Base-by-base conservation (phyloP, 352 stramenopile genomes). In the Phytophthora agathidicida region DNA sequence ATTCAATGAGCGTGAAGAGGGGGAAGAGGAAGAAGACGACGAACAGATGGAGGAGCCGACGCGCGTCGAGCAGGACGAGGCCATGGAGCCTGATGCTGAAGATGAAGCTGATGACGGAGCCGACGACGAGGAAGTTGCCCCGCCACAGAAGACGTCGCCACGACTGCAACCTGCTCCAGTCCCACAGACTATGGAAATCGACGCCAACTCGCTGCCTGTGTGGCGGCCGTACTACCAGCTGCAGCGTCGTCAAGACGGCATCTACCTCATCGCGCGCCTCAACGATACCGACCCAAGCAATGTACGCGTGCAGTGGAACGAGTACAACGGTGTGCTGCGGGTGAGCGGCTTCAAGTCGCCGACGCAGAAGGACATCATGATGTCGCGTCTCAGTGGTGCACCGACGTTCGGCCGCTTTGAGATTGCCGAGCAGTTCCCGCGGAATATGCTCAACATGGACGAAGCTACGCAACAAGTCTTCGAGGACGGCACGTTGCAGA, bases 381-480 rank as follows among this genome's bases (percentile, higher is more conserved):
- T 89, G 51, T 80, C 81, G 3, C 65, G 65, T 7, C 76, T 87
- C 23, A 88, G 67, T 20, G 78, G 76, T 13, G 39, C 67, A 4
- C 76, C 81, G 17, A 86, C 76, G 2, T 89, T 86, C 32, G 78
- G 81, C 23, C 81, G 78, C 52, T 91, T 91, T 20, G 75, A 88
- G 38, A 88, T 91, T 48, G 47, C 42, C 11, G 69, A 89, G 66
- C 72, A 74, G 24, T 77, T 88, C 46, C 74, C 74, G 26, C 33
- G 51, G 36, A 67, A 75, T 32, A 52, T 73, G 46, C 45, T 85
- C 23, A 68, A 75, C 57, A 70, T 88, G 57, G 70, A 86, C 22
- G 61, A 80, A 16, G 74, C 76, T n/a, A 78, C 75, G 9, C 77
- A 86, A 55, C 65, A 80, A 33, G 39, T 89, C 6, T 42, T 31